Base-by-base conservation (phyloP, 1,139 yeast genomes). In the Spencermartinsiella ligniputridi region DNA sequence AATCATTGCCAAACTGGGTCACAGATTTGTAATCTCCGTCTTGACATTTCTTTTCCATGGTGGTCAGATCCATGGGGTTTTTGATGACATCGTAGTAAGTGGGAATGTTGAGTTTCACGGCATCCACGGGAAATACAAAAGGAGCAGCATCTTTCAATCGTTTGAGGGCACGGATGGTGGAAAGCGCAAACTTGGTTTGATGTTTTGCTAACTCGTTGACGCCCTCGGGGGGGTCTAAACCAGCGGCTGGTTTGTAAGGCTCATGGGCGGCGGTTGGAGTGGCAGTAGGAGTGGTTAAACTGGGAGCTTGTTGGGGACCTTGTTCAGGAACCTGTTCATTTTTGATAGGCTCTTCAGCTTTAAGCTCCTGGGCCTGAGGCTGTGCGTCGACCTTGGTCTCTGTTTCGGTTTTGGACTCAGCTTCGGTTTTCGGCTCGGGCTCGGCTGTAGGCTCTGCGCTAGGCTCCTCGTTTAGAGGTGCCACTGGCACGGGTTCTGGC, bases 71-170 rank as follows among this genome's bases (percentile, higher is more conserved):
- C 97, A 94, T 92, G 34, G 99, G 99, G 54, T 85, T 73, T 51
- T 78, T 76, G 56, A 94, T 81, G 58, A 79, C 81, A 58, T 88
- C 88, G 63, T 83, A 87, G 64, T 92, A 92, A 48, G 86, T 80
- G 2, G 98, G 99, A 48, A 94, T 85, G 59, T 90, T 89, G 52
- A 89, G 76, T 61, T 87, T 88, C 44, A 86, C 82, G 3, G 78
- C 84, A 61, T 92, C 97, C 34, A 92, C 99, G 0, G 98, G 98
- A 45, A 73, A 79, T 40, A 87, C 60, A 62, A 92, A 92, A 2
- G 98, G 98, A 20, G 75, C 80, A 1, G 97, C 96, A 67, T 94
- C 98, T 66, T 90, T 87, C 58, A 90, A 75, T 52, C 97, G 72
- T 64, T 87, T 89, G 46, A 94, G 83, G 15, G 95, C 92, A 34